Evolutionary conservation across 208 protist species (phyloP).

Genomic region (Wallacemonas rigidus): DNA sequence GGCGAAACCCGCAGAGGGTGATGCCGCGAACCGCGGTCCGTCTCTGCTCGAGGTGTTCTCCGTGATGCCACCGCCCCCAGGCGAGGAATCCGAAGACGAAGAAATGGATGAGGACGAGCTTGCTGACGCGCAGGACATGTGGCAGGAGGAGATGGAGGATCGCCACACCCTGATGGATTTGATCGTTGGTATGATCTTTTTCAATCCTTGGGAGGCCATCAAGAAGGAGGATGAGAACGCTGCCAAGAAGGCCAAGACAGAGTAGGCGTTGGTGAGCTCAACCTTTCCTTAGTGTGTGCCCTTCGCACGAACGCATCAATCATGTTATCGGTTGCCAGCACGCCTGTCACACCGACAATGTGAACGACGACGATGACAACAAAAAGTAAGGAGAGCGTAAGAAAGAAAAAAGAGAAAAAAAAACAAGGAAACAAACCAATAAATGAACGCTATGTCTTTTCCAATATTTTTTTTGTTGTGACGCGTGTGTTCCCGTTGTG

Average conservation of each 20-base stretch:
- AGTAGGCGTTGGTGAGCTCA: constrained; percentile 20
- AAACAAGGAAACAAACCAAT: too few relatives aligned
- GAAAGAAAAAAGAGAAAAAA: too few relatives aligned
- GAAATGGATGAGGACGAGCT: constrained; percentile 51
- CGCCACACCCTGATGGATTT: constrained; percentile 60
- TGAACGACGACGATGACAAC: too few relatives aligned
- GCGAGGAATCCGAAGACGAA: constrained; percentile 57
- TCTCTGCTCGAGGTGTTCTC: constrained; percentile 80
- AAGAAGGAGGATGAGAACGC: constrained; percentile 17
- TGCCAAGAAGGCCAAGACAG: constrained; percentile 36
- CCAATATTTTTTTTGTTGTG: not conserved
- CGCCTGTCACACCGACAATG: too few relatives aligned
- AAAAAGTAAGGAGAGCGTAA: too few relatives aligned
- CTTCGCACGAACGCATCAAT: not conserved
- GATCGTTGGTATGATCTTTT: constrained; percentile 31
- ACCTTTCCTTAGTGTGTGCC: not conserved
- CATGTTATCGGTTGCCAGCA: too few relatives aligned
- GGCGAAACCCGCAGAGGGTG: not conserved
- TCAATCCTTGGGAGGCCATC: constrained; percentile 27
- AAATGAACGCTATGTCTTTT: not conserved
- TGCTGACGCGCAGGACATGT: constrained; percentile 56
- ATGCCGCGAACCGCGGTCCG: constrained; percentile 42
- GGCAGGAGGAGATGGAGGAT: constrained; percentile 78
- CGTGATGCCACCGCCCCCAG: constrained; percentile 68
- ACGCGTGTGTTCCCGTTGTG: too few relatives aligned